Base-by-base conservation (phyloP, 306 rosid species). In the Quercus alba region DNA sequence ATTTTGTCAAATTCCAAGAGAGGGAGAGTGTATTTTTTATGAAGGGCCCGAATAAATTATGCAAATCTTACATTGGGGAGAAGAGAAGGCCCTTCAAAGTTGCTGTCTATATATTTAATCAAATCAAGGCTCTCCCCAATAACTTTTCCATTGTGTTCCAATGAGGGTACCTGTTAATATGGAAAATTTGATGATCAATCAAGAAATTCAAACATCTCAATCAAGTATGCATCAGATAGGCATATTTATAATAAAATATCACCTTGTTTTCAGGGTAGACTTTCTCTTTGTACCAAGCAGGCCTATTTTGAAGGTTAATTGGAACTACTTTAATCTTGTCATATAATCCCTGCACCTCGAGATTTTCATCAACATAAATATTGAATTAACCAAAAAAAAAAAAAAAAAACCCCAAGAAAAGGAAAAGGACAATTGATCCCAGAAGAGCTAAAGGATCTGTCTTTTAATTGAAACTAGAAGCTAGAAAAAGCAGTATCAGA, bases 111-210 rank as follows among this genome's bases (percentile, higher is more conserved):
- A 83, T 93, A 94, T 80, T 93, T 91, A 81, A 94, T 80, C 85
- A 93, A 80, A 82, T 93, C 97, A 83, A 94, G 93, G 82, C 97
- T 92, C 83, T 94, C 99, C 74, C 95, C 99, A 23, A 87, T 68
- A 33, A 94, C 77, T 81, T 93, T 88, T 11, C 94, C 93, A 79
- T 93, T 89, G 87, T 91, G 97, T 90, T 94, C 97, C 90, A 94
- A 82, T 6, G 98, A 46, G 67, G 98, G 97, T 73, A 94, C 97
- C 97, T 94, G 67, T 44, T 33, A 72, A 79, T 33, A 5, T 7
- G 8, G 15, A 67, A 28, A 79, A 38, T 10, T 3, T 35, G 58
- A 77, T 21, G 3, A 70, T 58, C 61, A 77, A 38, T n/a, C 18
- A 72, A 51, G 46, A 28, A 71, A 8, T 17, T 23, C 30, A 73